Conservation (phyloP, 257 asterid species). For the Fraxinus cuspidata region DNA sequence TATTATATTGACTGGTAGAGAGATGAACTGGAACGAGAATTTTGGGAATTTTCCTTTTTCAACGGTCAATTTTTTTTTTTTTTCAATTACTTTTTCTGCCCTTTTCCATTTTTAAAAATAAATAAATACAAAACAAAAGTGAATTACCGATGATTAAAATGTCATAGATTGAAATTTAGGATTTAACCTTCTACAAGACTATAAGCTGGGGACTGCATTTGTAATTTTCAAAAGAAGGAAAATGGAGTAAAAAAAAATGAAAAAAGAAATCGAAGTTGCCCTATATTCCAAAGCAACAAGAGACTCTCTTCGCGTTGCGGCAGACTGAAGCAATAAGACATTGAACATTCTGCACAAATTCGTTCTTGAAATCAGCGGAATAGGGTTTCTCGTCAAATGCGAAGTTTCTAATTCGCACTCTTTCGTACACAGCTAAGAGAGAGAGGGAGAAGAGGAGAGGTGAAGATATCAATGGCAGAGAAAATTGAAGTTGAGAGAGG, state of each 20-base stretch:
- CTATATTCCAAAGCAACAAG: background rate
- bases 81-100: too few species aligned
- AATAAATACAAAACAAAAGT: background rate
- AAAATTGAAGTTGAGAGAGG: constrained; percentile 35
- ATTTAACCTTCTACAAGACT: background rate
- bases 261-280: background rate
- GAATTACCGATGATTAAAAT: too few species aligned
- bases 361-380: background rate
- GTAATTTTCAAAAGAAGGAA: background rate
- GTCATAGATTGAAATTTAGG: background rate
- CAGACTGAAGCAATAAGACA: background rate
- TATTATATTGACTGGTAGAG: too few species aligned
- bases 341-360: background rate
- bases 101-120: too few species aligned
- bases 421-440: background rate
- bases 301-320: background rate
- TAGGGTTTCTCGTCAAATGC: background rate
- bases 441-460: background rate
- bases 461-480: constrained; percentile 38
- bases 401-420: background rate
- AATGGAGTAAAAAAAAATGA: too few species aligned
- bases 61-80: too few species aligned
- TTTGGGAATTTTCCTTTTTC: too few species aligned
- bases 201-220: background rate
- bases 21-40: too few species aligned